Conservation (phyloP, 2,329 filamentous ascomycete genomes). For the Colletotrichum sp. region DNA sequence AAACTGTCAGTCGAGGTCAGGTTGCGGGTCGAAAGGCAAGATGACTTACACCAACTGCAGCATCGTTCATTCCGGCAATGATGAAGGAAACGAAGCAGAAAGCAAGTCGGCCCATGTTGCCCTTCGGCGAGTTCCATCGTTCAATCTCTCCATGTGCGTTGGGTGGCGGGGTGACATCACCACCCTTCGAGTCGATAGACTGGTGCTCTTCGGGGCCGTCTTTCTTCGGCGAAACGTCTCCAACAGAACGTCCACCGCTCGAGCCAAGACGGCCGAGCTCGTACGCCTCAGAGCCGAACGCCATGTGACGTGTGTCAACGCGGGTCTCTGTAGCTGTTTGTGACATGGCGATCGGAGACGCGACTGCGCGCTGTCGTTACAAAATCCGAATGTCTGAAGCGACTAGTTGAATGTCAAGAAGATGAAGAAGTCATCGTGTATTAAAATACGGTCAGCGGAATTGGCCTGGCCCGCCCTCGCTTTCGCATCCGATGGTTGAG, state of each 20-base stretch:
- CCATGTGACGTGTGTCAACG: not conserved
- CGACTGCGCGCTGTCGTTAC: not conserved
- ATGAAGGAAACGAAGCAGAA: conserved; percentile 63
- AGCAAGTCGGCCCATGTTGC: conserved; percentile 33
- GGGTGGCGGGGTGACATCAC: not conserved
- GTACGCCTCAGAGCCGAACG: not conserved
- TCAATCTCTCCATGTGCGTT: conserved; percentile 23
- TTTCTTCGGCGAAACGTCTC: not conserved
- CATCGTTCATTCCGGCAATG: conserved; percentile 68
- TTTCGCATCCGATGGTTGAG: not conserved
- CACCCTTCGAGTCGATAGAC: not conserved
- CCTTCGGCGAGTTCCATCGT: conserved; percentile 40
- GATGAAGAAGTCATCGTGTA: not conserved
- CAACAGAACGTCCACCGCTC: not conserved
- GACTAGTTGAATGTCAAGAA: not conserved
- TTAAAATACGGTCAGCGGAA: not conserved
- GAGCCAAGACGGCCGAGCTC: conserved; percentile 11
- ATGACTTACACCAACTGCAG: conserved; percentile 57
- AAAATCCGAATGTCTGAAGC: not conserved
- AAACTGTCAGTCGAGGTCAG: not conserved
- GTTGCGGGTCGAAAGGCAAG: not conserved
- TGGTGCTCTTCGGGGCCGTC: conserved; percentile 1
- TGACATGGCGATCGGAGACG: conserved; percentile 5
- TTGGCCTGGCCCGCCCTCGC: not conserved
- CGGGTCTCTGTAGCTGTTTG: conserved; percentile 20